Evolutionary conservation across 768 basidiomycete genomes (phyloP).

Genomic region (Macrolepiota albuminosa): DNA sequence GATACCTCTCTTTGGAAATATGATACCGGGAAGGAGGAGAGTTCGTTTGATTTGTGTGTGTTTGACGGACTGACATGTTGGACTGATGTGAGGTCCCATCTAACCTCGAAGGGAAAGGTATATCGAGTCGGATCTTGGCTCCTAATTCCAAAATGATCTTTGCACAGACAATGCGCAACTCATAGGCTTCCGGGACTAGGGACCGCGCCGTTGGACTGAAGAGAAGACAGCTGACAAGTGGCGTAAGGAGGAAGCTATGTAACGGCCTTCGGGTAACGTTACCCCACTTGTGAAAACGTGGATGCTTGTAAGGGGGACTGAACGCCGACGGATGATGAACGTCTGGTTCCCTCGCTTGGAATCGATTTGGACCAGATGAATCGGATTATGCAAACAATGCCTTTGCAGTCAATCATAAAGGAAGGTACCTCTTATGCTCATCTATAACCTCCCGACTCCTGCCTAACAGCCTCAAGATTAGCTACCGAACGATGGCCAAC

Average conservation of each 20-base stretch:
- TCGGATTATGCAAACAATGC: conserved; percentile 34
- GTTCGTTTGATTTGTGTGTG: conserved; percentile 12
- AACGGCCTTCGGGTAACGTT: conserved; percentile 39
- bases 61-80: conserved; percentile 11
- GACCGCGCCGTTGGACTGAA: conserved; percentile 19
- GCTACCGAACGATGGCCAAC: conserved; percentile 40
- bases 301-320: conserved; percentile 33
- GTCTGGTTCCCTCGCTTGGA: conserved; percentile 25
- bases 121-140: conserved; percentile 16
- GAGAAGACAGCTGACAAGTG: conserved; percentile 37
- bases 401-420: conserved; percentile 39
- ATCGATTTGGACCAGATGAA: conserved; percentile 35
- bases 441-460: conserved; percentile 37
- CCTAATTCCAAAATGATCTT: conserved; percentile 10
- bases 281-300: conserved; percentile 24
- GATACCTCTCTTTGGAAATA: conserved; percentile 7
- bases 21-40: conserved; percentile 12
- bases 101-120: conserved; percentile 9
- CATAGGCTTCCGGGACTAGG: conserved; percentile 16
- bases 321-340: conserved; percentile 30
- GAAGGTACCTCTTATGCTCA: conserved; percentile 35
- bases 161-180: conserved; percentile 1
- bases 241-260: conserved; percentile 38
- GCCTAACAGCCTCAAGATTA: conserved; percentile 57
- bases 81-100: conserved; percentile 11